phyloP scores from a whole-genome alignment of 2,329 filamentous ascomycete species.

The Hypomyces rosellus region DNA sequence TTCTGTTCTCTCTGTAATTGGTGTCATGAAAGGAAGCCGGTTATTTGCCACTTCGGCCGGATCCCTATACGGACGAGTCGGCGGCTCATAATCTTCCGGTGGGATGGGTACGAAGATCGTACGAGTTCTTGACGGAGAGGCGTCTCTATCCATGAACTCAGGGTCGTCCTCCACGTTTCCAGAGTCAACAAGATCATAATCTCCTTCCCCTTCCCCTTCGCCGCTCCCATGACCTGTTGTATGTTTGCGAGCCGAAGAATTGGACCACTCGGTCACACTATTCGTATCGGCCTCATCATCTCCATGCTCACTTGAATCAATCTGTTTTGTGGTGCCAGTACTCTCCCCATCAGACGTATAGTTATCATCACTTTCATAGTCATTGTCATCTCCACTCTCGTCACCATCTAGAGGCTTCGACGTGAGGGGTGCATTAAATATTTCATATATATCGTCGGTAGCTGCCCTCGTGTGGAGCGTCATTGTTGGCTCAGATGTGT shows the following conservation, averaged over 20 bases:
- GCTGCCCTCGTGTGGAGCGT: constrained; percentile 92
- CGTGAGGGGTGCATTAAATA: constrained; percentile 76
- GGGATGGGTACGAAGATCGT: constrained; percentile 71
- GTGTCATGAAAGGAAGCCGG: constrained; percentile 95
- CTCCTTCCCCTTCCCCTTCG: not conserved
- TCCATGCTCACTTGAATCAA: constrained; percentile 39
- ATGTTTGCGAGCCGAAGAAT: constrained; percentile 71
- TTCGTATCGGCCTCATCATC: constrained; percentile 51
- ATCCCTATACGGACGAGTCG: constrained; percentile 74
- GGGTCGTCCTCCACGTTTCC: constrained; percentile 1
- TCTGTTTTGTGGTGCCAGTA: constrained; percentile 68
- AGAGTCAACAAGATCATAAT: not conserved
- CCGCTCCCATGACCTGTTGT: constrained; percentile 38
- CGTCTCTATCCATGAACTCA: constrained; percentile 17
- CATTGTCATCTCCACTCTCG: constrained; percentile 53
- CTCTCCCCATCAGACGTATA: constrained; percentile 86
- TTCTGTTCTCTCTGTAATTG: constrained; percentile 93
- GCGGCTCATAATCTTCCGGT: constrained; percentile 79
- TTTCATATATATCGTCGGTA: constrained; percentile 94
- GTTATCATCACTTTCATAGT: constrained; percentile 65
- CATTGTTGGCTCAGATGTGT: constrained; percentile 82
- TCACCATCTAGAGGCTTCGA: constrained; percentile 24
- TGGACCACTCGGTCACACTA: constrained; percentile 79
- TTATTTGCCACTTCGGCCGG: constrained; percentile 77
- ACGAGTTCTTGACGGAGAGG: constrained; percentile 44